Conservation (phyloP, 257 asterid genomes). For the Nicotiana paniculata region DNA sequence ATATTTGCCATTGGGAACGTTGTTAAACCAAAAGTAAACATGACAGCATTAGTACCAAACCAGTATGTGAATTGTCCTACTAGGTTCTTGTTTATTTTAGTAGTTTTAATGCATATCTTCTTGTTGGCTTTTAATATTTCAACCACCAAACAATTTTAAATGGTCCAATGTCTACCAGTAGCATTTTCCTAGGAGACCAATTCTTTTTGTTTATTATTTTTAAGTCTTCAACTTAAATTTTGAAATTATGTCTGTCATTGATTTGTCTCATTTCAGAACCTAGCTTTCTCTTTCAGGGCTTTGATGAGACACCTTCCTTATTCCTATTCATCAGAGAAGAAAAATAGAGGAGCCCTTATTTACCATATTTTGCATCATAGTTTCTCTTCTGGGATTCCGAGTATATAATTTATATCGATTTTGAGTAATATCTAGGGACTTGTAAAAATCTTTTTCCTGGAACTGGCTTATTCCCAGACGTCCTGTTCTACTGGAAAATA, state of each 20-base stretch:
- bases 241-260: background rate
- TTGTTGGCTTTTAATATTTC: conserved; percentile 1
- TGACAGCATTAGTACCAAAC: conserved; percentile 72
- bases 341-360: background rate
- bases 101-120: conserved; percentile 3
- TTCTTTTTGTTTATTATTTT: background rate
- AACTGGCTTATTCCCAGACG: background rate
- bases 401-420: background rate
- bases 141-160: background rate
- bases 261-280: background rate
- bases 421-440: background rate
- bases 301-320: background rate
- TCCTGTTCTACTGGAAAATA: background rate
- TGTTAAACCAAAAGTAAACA: conserved; percentile 92
- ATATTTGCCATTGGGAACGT: conserved; percentile 99
- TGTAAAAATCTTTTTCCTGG: background rate
- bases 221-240: background rate
- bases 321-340: background rate
- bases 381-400: background rate
- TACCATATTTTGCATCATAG: background rate
- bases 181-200: background rate
- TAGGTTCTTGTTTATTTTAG: conserved; percentile 10
- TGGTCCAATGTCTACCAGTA: background rate
- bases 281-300: background rate
- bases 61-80: conserved; percentile 54